These are phyloP conservation scores for Arthrobotrys iridis DNA, from an alignment of 2,329 filamentous ascomycete species.

Conservation along the genomic window DNA sequence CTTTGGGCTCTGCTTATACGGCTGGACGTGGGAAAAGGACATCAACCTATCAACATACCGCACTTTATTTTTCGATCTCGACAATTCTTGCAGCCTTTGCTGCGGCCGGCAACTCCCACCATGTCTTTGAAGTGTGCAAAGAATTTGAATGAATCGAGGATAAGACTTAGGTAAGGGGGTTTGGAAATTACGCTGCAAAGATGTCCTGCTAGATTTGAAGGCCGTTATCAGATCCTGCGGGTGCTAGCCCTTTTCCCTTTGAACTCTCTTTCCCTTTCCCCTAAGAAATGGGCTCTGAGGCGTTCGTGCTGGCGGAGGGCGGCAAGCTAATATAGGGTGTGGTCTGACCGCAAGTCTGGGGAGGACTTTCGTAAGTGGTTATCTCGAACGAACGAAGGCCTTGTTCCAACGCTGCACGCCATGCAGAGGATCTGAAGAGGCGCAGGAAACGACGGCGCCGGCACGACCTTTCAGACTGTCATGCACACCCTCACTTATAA, in stretches of 20 bases:
- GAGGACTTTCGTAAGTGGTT: neutral
- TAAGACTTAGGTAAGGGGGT: neutral
- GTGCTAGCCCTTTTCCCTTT: slow-evolving; percentile 8
- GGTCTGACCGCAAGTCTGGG: slow-evolving; percentile 20
- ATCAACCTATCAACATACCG: slow-evolving; percentile 31
- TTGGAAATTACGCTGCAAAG: neutral
- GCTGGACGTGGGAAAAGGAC: neutral
- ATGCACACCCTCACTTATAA: neutral
- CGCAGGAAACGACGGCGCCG: neutral
- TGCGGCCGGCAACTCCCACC: slow-evolving; percentile 53
- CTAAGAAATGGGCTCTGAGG: slow-evolving; percentile 27
- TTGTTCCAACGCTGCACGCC: slow-evolving; percentile 8
- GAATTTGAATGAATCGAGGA: slow-evolving; percentile 1
- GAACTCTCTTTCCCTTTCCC: neutral
- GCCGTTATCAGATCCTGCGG: slow-evolving; percentile 26
- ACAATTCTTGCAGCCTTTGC: slow-evolving; percentile 53
- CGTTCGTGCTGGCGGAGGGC: slow-evolving; percentile 25
- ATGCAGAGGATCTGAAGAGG: slow-evolving; percentile 24
- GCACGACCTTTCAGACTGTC: neutral
- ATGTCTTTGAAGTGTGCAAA: slow-evolving; percentile 19
- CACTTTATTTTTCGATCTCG: slow-evolving; percentile 53
- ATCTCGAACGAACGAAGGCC: slow-evolving; percentile 1
- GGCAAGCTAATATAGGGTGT: slow-evolving; percentile 49
- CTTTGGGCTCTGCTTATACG: neutral
- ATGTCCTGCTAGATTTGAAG: neutral